These are phyloP conservation scores for Groenewaldozyma salmanticensis DNA, from an alignment of 805 yeast species.

Conservation along the genomic window DNA sequence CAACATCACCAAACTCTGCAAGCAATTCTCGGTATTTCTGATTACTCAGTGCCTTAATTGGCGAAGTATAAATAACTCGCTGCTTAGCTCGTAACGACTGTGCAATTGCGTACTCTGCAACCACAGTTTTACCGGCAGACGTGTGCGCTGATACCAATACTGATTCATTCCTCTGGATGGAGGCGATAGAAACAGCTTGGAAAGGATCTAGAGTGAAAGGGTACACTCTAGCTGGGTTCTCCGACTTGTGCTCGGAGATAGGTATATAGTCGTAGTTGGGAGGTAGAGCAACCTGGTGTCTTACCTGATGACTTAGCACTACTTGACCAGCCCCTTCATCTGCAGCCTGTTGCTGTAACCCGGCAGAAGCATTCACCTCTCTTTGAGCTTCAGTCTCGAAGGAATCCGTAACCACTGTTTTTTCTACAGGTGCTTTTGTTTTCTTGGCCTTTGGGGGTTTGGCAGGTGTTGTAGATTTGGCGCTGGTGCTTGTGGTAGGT, in stretches of 20 bases:
- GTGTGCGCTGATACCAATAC: conserved; percentile 97
- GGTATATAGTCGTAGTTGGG: conserved; percentile 84
- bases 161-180: conserved; percentile 89
- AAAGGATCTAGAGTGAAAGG: conserved; percentile 94
- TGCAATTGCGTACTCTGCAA: conserved; percentile 95
- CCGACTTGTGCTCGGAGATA: conserved; percentile 75
- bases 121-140: conserved; percentile 95
- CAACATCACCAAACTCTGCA: conserved; percentile 94
- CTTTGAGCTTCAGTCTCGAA: conserved; percentile 84
- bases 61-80: conserved; percentile 91
- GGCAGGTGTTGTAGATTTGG: too few relatives aligned
- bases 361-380: conserved; percentile 76
- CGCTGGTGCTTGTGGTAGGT: background rate
- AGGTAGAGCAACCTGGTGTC: conserved; percentile 96
- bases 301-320: conserved; percentile 80
- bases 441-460: background rate
- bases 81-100: conserved; percentile 87
- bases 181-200: conserved; percentile 93
- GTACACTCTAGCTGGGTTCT: conserved; percentile 73
- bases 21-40: conserved; percentile 87
- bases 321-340: conserved; percentile 40
- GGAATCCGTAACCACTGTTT: conserved; percentile 62
- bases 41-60: conserved; percentile 88
- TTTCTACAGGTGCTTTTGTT: background rate
- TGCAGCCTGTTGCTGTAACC: conserved; percentile 40